Evolutionary conservation across 2,329 filamentous ascomycete genomes (phyloP), one percentile per base, ranked within the genome.

Genomic region (Geosmithia morbida): DNA sequence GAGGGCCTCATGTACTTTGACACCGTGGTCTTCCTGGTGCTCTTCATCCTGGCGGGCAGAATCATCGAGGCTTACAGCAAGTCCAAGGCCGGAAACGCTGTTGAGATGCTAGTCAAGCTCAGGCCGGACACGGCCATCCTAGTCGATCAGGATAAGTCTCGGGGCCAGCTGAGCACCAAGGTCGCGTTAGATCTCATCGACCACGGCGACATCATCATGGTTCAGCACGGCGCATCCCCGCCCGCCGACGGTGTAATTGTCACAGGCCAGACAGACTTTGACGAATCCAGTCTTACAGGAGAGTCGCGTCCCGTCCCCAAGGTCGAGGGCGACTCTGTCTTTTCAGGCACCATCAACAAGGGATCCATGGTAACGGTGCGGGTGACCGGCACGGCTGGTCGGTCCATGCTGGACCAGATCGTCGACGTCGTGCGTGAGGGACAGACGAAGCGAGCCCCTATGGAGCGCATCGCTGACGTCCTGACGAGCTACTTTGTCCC

Each of bases 41-140:
- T 96, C 52, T 96, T 96, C 60, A 74, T 96, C 19, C 77, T 96
- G 1, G 62, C 73, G 30, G 81, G 82, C 1, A 72, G 83, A n/a
- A 73, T 84, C 44, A 78, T 89, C 13, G 90, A 96, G 66, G 82
- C 86, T 1, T 94, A 92, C 66, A 94, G 85, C 71, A 95, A 95
- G 64, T 83, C 87, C 0, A 90, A 84, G 57, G 87, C 89, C 0
- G 88, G 88, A 1, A 85, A 94, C 60, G 89, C 89, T 1, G 83
- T 96, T 2, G 79, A 85, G 33, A 80, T 84, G 51, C 69, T 96
- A 4, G 82, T 83, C 2, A 87, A 83, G 51, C 71, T 96, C 30
- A 75, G 86, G 16, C 88, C 89, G 0, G 81, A 76, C 0, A 84
- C 85, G 46, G 88, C 89, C 2, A 67, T 85, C 3, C 69, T 96